These are phyloP conservation scores for Dendrocalamus latiflorus DNA, from an alignment of 202 grass and related monocot genomes.

Conservation along the genomic window DNA sequence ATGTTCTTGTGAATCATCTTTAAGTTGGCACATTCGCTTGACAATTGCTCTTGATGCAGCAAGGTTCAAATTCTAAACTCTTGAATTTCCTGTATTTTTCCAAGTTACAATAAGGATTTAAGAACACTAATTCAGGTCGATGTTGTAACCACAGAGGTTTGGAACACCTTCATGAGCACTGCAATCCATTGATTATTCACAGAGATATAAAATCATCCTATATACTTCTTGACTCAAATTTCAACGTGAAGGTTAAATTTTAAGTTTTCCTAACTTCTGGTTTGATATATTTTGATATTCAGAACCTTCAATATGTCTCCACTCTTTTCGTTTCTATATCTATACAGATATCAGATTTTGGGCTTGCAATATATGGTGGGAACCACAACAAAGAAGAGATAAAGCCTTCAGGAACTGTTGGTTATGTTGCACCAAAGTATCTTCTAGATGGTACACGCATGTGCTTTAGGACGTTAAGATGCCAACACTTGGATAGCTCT, in stretches of 20 bases:
- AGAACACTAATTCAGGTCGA: background rate
- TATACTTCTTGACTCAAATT: slow-evolving; percentile 64
- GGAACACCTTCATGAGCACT: slow-evolving; percentile 73
- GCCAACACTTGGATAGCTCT: background rate
- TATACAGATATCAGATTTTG: slow-evolving; percentile 72
- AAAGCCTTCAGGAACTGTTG: slow-evolving; percentile 61
- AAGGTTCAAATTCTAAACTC: slow-evolving; percentile 42
- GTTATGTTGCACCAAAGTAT: slow-evolving; percentile 74
- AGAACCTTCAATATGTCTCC: background rate
- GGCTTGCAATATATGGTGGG: slow-evolving; percentile 47
- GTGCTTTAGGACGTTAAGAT: no score
- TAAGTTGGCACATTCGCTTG: slow-evolving; percentile 64
- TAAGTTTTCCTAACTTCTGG: background rate
- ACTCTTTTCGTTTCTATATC: background rate
- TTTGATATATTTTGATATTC: background rate
- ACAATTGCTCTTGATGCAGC: slow-evolving; percentile 79
- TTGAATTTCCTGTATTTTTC: background rate
- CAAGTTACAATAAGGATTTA: background rate
- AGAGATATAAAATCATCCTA: no score
- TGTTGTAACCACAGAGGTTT: slow-evolving; percentile 44
- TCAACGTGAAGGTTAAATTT: slow-evolving; percentile 58
- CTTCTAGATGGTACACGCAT: no score
- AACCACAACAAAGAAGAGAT: slow-evolving; percentile 46
- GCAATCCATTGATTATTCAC: slow-evolving; percentile 56
- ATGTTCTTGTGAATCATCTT: slow-evolving; percentile 48